Evolutionary conservation across 75 land plant genomes (phyloP).

Genomic region (Cunninghamia lanceolata): DNA sequence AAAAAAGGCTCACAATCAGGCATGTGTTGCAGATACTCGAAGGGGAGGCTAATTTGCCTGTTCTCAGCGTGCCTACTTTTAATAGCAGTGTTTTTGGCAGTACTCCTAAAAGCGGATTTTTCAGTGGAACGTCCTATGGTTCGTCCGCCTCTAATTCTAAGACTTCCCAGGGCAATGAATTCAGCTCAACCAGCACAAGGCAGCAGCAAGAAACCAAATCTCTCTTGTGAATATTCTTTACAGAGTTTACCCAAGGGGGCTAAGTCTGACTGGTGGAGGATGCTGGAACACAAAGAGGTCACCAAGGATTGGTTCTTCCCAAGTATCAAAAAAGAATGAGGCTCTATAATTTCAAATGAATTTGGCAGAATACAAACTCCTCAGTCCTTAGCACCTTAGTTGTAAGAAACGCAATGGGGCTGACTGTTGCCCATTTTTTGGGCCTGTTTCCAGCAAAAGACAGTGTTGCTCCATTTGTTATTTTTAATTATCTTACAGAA

Average conservation of each 20-base stretch:
- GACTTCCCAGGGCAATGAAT: neutral
- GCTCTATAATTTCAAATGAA: neutral
- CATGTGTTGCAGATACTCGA: conserved; percentile 26
- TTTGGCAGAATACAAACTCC: neutral
- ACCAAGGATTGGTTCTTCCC: neutral
- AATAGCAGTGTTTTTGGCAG: neutral
- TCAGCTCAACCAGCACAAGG: neutral
- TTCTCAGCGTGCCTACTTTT: neutral
- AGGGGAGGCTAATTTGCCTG: conserved; percentile 9
- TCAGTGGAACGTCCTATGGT: neutral
- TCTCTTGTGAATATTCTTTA: neutral
- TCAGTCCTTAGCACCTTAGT: neutral
- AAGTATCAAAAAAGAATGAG: neutral
- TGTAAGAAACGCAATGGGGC: neutral
- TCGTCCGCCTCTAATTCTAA: neutral
- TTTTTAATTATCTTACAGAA: too few species aligned
- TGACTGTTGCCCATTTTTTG: too few species aligned
- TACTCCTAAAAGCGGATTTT: neutral
- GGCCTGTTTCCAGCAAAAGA: too few species aligned
- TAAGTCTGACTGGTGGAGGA: too few species aligned
- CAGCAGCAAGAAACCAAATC: neutral
- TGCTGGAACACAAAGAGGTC: too few species aligned
- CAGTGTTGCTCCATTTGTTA: too few species aligned
- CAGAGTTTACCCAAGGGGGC: neutral
- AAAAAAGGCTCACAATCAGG: conserved; percentile 23